phyloP scores from a whole-genome alignment of 208 protist species.

The Porcisia hertigi region DNA sequence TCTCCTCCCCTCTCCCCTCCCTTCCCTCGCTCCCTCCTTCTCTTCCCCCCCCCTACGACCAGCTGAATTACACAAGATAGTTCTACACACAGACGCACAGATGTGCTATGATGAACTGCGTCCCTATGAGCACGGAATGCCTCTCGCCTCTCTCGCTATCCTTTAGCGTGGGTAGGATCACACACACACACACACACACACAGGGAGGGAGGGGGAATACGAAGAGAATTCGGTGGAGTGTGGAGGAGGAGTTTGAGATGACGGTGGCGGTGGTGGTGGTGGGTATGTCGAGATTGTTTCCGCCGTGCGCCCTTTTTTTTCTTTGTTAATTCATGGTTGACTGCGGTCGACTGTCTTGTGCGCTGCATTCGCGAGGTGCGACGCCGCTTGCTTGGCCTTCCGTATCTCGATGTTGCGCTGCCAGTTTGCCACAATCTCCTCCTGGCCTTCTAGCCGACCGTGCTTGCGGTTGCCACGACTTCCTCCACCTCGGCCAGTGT shows the following conservation, averaged over 20 bases:
- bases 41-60: not conserved
- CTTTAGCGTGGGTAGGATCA: no score
- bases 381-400: constrained; percentile 55
- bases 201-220: not conserved
- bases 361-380: constrained; percentile 35
- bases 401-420: constrained; percentile 54
- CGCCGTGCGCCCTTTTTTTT: not conserved
- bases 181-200: not conserved
- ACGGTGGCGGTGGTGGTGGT: not conserved
- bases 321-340: not conserved
- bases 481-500: not conserved
- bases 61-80: constrained; percentile 2
- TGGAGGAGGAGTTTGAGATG: not conserved
- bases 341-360: constrained; percentile 14
- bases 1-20: no score
- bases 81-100: not conserved
- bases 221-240: not conserved
- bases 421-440: constrained; percentile 62
- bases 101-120: no score
- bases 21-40: no score
- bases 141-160: no score
- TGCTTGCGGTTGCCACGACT: constrained; percentile 16
- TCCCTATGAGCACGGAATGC: no score
- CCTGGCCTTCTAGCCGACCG: constrained; percentile 28
- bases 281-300: not conserved